These are phyloP conservation scores for Poterioochromonas sp. DNA, from an alignment of 352 stramenopile species.

Conservation along the genomic window DNA sequence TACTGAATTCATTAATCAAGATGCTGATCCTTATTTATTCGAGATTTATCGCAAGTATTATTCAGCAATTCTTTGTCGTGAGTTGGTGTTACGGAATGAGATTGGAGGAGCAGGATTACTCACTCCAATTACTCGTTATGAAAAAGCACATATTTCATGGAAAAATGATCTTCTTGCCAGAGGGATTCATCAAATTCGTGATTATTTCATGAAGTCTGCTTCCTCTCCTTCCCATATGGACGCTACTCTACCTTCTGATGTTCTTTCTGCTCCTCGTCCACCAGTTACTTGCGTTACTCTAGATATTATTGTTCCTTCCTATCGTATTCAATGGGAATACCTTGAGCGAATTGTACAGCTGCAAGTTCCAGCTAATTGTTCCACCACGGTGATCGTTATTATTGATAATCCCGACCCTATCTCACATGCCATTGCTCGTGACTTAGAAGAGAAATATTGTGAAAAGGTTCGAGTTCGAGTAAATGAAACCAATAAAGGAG, in stretches of 20 bases:
- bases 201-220: background rate
- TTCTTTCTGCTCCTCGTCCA: no score
- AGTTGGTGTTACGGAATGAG: conserved; percentile 35
- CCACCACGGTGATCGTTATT: conserved; percentile 44
- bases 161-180: conserved; percentile 39
- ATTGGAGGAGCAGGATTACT: conserved; percentile 35
- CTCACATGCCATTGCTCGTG: conserved; percentile 36
- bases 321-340: conserved; percentile 37
- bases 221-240: no score
- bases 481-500: conserved; percentile 43
- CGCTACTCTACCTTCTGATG: no score
- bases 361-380: background rate
- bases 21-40: conserved; percentile 43
- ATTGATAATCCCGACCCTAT: conserved; percentile 42
- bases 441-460: conserved; percentile 37
- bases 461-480: conserved; percentile 41
- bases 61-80: conserved; percentile 16
- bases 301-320: conserved; percentile 45
- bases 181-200: conserved; percentile 36
- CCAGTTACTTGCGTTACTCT: conserved; percentile 17
- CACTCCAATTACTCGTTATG: conserved; percentile 30
- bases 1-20: conserved; percentile 46
- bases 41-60: conserved; percentile 41
- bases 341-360: conserved; percentile 38
- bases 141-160: conserved; percentile 39